Percentiles rank a stretch among this genome's conserved stretches.
Conservation (phyloP, 192 early-diverging fungal genomes). For the Rhizophlyctis rosea region DNA sequence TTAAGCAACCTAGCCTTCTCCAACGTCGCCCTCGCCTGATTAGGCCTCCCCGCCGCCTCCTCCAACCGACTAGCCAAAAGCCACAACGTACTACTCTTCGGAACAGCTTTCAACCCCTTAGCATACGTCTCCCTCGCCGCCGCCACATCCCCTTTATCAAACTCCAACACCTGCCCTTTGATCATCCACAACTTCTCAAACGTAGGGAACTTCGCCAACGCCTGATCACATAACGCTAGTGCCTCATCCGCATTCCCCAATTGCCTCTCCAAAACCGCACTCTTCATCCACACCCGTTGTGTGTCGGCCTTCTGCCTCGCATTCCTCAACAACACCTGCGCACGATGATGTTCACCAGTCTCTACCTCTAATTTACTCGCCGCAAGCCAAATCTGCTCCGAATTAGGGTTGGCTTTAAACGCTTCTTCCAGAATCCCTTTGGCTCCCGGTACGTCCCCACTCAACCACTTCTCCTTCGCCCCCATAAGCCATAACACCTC, state of each 20-base stretch:
- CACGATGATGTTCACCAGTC: conserved; percentile 71
- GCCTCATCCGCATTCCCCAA: conserved; percentile 64
- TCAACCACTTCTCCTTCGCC: conserved; percentile 91
- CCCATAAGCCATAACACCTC: conserved; percentile 96
- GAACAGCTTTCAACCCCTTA: conserved; percentile 70
- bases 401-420: conserved; percentile 85
- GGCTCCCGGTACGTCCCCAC: conserved; percentile 77
- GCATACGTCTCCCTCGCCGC: conserved; percentile 71
- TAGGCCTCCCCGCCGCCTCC: conserved; percentile 58
- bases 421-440: conserved; percentile 80
- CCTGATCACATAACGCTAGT: conserved; percentile 63
- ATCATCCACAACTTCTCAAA: conserved; percentile 95
- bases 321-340: conserved; percentile 67
- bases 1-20: conserved; percentile 84
- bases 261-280: conserved; percentile 80
- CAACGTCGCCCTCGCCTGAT: conserved; percentile 76
- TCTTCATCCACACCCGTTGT: conserved; percentile 93
- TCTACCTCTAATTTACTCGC: conserved; percentile 97
- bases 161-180: conserved; percentile 71
- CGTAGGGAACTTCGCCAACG: conserved; percentile 62
- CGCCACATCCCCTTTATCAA: conserved; percentile 54
- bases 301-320: conserved; percentile 77
- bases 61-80: conserved; percentile 76
- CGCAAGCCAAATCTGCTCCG: conserved; percentile 91
- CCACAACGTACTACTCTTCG: conserved; percentile 79